Conservation (phyloP, 2,329 filamentous ascomycete species). For the Thelonectria olida region DNA sequence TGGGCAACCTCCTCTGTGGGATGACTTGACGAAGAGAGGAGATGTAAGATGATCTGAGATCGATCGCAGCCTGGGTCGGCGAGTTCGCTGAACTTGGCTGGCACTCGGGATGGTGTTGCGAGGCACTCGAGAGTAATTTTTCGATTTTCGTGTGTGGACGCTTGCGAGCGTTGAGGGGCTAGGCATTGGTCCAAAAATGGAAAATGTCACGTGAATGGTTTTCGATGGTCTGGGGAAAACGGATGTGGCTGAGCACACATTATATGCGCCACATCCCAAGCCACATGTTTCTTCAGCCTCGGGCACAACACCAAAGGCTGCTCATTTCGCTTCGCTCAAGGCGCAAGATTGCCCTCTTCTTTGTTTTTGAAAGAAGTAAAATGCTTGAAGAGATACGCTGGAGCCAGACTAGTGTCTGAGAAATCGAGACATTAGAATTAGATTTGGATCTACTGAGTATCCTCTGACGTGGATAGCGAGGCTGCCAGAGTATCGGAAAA, state of each 20-base stretch:
- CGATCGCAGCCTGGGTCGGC: conserved; percentile 50
- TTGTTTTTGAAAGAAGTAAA: not conserved
- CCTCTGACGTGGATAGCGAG: no score
- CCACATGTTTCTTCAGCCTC: conserved; percentile 23
- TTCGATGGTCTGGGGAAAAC: conserved; percentile 35
- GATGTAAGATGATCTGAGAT: conserved; percentile 48
- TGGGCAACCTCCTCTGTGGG: conserved; percentile 62
- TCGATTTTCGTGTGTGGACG: conserved; percentile 57
- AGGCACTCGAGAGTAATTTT: conserved; percentile 51
- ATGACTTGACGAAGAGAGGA: conserved; percentile 49
- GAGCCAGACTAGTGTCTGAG: no score
- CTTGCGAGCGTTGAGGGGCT: conserved; percentile 55
- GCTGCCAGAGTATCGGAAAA: no score
- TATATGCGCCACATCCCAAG: conserved; percentile 27
- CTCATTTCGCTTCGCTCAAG: not conserved
- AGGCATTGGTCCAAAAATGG: conserved; percentile 30
- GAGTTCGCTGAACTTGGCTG: conserved; percentile 49
- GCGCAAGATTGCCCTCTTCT: not conserved
- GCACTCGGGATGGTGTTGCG: conserved; percentile 51
- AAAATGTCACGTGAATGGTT: conserved; percentile 47
- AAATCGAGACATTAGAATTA: no score
- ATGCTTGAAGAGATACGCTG: no score
- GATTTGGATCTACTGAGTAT: no score
- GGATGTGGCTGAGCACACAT: conserved; percentile 28
- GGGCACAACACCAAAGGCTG: not conserved